Evolutionary conservation across 768 basidiomycete genomes (phyloP), one percentile per base, ranked within the genome.

Genomic region (Boletus rubescentipes): DNA sequence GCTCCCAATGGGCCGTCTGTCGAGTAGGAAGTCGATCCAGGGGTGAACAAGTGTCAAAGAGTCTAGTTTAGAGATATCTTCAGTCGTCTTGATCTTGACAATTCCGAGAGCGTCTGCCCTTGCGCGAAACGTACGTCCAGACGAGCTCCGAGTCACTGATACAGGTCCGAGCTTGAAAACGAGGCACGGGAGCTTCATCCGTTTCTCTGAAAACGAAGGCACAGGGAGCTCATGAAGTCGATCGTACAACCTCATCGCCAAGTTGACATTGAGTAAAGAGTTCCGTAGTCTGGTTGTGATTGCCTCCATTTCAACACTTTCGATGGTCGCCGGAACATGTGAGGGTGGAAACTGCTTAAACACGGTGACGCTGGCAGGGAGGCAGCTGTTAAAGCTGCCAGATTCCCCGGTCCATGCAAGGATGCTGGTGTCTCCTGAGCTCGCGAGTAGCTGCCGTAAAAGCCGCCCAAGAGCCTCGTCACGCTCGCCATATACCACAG

Each of bases 161-260:
- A 51, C 18, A 12, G 37, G 26, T 2, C 52, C 51, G 0, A 58
- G 49, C 29, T 26, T 26, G 37, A 61, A 61, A 2, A 18, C 9
- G 45, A 61, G 23, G 31, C 60, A 61, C 4, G 58, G 46, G 8
- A 61, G 40, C 46, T 31, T 52, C 50, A 59, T 35, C 30, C 49
- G 41, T 23, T 40, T 18, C 11, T 39, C 49, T 4, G 18, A 9
- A 30, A 59, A 49, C 5, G 31, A 38, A 4, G 55, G 58, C 4
- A 57, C 38, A 9, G 29, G 32, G 11, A 58, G 52, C 2, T 15
- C 43, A 0, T 30, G 9, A 3, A 61, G 52, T 36, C 15, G 23
- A 6, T 57, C 32, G 2, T 58, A 53, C 14, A 61, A 8, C 18
- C 15, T 20, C 21, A 15, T 44, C 1, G 9, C 16, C n/a, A 20